Evolutionary conservation across 495 filamentous ascomycete species (phyloP).

Genomic region (Daldinia childiae): DNA sequence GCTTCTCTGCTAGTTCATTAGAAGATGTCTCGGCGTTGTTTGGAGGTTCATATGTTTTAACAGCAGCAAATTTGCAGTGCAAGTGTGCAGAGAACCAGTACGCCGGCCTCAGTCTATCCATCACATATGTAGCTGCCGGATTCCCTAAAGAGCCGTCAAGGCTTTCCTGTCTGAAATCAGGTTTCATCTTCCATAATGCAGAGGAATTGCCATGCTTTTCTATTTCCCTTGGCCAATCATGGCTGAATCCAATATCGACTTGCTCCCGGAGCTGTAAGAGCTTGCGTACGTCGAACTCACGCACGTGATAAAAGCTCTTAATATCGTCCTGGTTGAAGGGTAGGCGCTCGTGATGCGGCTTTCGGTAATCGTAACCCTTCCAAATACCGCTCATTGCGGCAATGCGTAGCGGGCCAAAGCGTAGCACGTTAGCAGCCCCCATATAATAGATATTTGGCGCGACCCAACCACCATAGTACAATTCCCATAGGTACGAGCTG

Average conservation of each 20-base stretch:
- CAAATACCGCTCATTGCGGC: conserved; percentile 93
- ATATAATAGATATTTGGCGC: conserved; percentile 97
- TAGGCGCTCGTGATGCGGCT: conserved; percentile 83
- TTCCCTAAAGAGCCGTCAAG: conserved; percentile 77
- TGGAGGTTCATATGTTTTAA: conserved; percentile 67
- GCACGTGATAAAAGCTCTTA: conserved; percentile 83
- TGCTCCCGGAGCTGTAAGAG: conserved; percentile 83
- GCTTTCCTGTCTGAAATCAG: conserved; percentile 77
- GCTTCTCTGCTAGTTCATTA: conserved; percentile 3
- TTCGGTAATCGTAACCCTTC: conserved; percentile 84
- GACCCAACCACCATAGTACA: conserved; percentile 97
- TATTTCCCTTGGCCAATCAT: conserved; percentile 91
- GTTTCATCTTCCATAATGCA: conserved; percentile 73
- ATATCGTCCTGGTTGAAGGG: conserved; percentile 80
- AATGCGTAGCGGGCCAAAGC: conserved; percentile 83
- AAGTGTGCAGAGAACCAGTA: conserved; percentile 97
- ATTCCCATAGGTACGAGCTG: conserved; percentile 82
- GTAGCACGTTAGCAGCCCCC: conserved; percentile 87
- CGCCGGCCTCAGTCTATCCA: conserved; percentile 80
- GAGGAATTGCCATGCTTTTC: conserved; percentile 75
- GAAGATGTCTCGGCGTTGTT: conserved; percentile 33
- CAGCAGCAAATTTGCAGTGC: conserved; percentile 84
- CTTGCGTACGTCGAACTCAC: conserved; percentile 91
- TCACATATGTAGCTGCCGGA: conserved; percentile 75
- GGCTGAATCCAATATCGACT: conserved; percentile 88